Evolutionary conservation across 2,329 filamentous ascomycete genomes (phyloP), one percentile per base, ranked within the genome.

Genomic region (Exophiala xenobiotica): DNA sequence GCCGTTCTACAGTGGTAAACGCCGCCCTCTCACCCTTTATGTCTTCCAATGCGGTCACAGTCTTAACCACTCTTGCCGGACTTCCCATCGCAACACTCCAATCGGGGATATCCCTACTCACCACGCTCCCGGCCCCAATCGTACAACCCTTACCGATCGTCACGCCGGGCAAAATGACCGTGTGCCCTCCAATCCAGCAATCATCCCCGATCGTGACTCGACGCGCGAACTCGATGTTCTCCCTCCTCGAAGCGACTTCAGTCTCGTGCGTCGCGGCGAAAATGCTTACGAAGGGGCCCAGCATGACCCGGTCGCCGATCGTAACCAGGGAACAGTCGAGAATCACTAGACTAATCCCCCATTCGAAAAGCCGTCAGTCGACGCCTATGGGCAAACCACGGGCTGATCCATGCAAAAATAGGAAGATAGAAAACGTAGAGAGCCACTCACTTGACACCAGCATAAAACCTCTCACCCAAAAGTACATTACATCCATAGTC

Each of bases 401-500:
- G n/a, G n/a, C n/a, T n/a, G n/a, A n/a, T n/a, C n/a, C n/a, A n/a
- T n/a, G n/a, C n/a, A n/a, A n/a, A n/a, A n/a, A n/a, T n/a, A n/a
- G n/a, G n/a, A n/a, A n/a, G n/a, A n/a, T n/a, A n/a, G n/a, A n/a
- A n/a, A n/a, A n/a, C n/a, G n/a, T n/a, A n/a, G n/a, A n/a, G n/a
- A n/a, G n/a, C n/a, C n/a, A 35, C 31, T 35, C 11, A 35, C 31
- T 56, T 56, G 45, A 58, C 55, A 35, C 55, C 70, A 12, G 81
- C 74, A 60, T 85, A 88, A 63, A 85, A 84, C n/a, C 76, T 71
- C 35, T 79, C 71, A 6, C 83, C 83, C 0, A 86, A 71, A 4
- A 70, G 74, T 55, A 86, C 78, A 60, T 87, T 87, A 64, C 79
- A 80, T 1, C 83, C 84, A 52, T 87, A 86, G 63, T 87, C 83